Base-by-base conservation (phyloP, 331 rosid species). In the Acacia concinna region DNA sequence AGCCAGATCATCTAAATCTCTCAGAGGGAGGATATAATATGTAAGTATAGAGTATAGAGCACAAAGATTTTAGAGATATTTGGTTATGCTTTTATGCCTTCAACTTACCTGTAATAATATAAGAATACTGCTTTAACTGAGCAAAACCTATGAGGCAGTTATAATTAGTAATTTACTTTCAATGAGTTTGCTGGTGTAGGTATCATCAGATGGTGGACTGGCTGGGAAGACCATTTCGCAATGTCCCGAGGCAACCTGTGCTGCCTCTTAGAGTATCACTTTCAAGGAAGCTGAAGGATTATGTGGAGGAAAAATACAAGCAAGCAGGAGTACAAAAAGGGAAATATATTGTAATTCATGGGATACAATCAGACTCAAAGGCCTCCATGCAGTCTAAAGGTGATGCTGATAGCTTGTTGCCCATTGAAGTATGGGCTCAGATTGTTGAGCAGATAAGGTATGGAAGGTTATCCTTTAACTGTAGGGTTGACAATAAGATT, bases 351-450 rank as follows among this genome's bases (percentile, higher is more conserved):
- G 97, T 94, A 81, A 88, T 92, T 84, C 97, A 94, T 73, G 98
- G 97, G 65, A 82, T 92, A 66, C 44, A 88, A 74, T 92, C 97
- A 17, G 97, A 94, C 87, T 92, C 98, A 56, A 86, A 92, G 88
- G 98, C 98, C 73, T 79, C 92, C 8, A 94, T 94, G 97, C 96
- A 94, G 84, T 92, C 97, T 8, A 88, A 84, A 82, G 98, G 97
- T 69, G 97, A 91, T 77, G 28, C 83, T 59, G 97, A 94, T 85
- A 88, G 97, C 89, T 88, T 94, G 84, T 86, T 94, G 27, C 97
- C 97, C 41, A 83, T 94, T 51, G 81, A 91, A 83, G 81, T 85
- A 8, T 94, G 97, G 98, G 92, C 88, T 54, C 89, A 86, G 72
- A 89, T 94, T 65, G 77, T 89, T 64, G 82, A 83, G 8, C 71